These are phyloP conservation scores for Metschnikowia anglica DNA, from an alignment of 805 yeast species.

Conservation along the genomic window DNA sequence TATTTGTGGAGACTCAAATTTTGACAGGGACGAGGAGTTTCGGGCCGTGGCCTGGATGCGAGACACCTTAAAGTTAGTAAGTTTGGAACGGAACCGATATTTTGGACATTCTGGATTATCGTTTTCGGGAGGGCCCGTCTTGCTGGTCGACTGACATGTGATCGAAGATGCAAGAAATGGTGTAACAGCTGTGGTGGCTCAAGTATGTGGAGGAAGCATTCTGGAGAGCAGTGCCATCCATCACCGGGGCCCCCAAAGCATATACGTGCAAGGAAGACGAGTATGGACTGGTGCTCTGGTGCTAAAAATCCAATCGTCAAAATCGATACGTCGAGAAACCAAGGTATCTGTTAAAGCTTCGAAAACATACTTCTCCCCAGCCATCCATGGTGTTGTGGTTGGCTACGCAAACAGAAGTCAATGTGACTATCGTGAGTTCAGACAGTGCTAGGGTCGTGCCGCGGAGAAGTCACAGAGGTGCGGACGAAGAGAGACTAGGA, in stretches of 20 bases:
- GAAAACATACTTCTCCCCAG: conserved; percentile 48
- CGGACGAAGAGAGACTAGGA: not conserved
- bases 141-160: no score
- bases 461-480: conserved; percentile 2
- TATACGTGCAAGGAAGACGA: no score
- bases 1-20: conserved; percentile 20
- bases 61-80: conserved; percentile 30
- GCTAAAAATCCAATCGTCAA: no score
- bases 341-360: not conserved
- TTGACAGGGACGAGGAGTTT: conserved; percentile 8
- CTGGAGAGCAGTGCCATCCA: no score
- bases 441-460: conserved; percentile 7
- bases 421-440: not conserved
- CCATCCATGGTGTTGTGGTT: conserved; percentile 42
- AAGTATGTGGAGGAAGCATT: no score
- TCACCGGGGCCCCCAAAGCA: no score
- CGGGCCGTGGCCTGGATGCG: conserved; percentile 26
- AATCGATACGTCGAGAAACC: not conserved
- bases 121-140: no score
- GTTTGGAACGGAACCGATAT: not conserved
- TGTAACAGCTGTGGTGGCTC: no score
- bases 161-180: no score
- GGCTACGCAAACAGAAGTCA: conserved; percentile 5
- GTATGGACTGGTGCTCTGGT: no score
- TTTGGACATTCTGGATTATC: not conserved